Conservation (phyloP, 305 asterid species). For the Fraxinus greggii region DNA sequence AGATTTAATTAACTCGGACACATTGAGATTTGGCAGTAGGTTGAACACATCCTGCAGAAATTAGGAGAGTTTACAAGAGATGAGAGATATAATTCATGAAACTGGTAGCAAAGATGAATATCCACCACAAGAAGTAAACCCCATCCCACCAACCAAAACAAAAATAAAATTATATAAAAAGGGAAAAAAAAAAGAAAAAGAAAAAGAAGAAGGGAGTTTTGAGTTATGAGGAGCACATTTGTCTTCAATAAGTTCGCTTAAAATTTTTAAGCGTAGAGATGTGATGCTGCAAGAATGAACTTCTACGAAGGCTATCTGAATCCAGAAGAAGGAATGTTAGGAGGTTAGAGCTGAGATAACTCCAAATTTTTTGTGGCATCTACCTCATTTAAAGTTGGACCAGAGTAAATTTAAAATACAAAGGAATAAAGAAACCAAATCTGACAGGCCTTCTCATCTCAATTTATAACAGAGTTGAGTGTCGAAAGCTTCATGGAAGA, state of each 20-base stretch:
- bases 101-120: background rate
- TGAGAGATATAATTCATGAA: background rate
- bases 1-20: constrained; percentile 70
- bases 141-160: background rate
- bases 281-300: background rate
- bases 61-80: constrained; percentile 23
- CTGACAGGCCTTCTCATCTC: background rate
- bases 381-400: background rate
- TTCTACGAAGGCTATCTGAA: background rate
- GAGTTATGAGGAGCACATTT: background rate
- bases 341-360: background rate
- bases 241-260: background rate
- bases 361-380: background rate
- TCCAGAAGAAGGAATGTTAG: background rate
- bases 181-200: too few relatives aligned
- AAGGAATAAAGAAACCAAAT: background rate
- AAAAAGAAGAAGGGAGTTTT: too few relatives aligned
- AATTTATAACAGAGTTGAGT: background rate
- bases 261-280: background rate
- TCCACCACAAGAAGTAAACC: background rate
- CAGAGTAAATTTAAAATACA: background rate
- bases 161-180: too few relatives aligned
- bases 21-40: constrained; percentile 83
- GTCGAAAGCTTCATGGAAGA: background rate
- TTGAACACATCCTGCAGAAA: constrained; percentile 80